These are phyloP conservation scores for Pseudopithomyces maydicus DNA, from an alignment of 2,329 filamentous ascomycete species.

Conservation along the genomic window DNA sequence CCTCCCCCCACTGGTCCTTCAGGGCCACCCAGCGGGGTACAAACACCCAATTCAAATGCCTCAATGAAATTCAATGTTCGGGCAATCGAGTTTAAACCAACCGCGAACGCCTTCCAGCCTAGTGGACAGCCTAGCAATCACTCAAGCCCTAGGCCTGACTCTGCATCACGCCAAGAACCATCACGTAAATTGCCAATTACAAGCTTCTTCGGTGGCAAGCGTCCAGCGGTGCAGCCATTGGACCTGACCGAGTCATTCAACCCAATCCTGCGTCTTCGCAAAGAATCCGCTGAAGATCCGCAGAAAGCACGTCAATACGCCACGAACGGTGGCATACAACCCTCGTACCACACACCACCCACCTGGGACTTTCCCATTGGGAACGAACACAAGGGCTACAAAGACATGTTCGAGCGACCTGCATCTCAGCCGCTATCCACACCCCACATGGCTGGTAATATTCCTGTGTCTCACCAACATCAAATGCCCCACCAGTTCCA, in stretches of 20 bases:
- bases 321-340: slow-evolving; percentile 80
- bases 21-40: slow-evolving; percentile 54
- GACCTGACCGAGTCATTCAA: slow-evolving; percentile 64
- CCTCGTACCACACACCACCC: slow-evolving; percentile 81
- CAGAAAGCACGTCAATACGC: slow-evolving; percentile 66
- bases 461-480: slow-evolving; percentile 79
- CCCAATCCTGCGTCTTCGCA: slow-evolving; percentile 72
- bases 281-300: slow-evolving; percentile 56
- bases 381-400: slow-evolving; percentile 77
- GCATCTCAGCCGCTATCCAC: slow-evolving; percentile 64
- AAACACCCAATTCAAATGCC: slow-evolving; percentile 59
- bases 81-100: slow-evolving; percentile 82
- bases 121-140: slow-evolving; percentile 64
- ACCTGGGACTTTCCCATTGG: slow-evolving; percentile 78
- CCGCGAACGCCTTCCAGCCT: slow-evolving; percentile 81
- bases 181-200: slow-evolving; percentile 44
- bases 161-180: slow-evolving; percentile 37
- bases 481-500: slow-evolving; percentile 84
- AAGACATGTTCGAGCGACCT: slow-evolving; percentile 77
- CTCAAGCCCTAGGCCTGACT: slow-evolving; percentile 71
- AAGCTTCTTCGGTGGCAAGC: slow-evolving; percentile 70
- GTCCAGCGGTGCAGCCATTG: slow-evolving; percentile 61
- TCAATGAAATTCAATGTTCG: slow-evolving; percentile 65
- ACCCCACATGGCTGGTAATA: slow-evolving; percentile 64
- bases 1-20: slow-evolving; percentile 77